Conservation (phyloP, 2,329 filamentous ascomycete species). For the Fusarium mangiferae region DNA sequence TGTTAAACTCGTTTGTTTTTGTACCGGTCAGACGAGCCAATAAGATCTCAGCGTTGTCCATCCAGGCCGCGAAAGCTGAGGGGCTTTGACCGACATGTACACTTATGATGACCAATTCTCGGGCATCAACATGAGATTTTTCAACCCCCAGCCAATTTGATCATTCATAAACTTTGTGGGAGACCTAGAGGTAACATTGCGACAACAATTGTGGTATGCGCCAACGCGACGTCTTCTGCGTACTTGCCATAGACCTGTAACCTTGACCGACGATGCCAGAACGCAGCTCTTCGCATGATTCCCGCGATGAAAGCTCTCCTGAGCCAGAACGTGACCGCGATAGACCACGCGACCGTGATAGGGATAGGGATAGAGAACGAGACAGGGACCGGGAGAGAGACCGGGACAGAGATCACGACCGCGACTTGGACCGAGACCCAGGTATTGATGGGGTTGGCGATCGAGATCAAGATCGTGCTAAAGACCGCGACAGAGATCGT, state of each 20-base stretch:
- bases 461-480: slow-evolving; percentile 6
- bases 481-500: slow-evolving; percentile 2
- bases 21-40: slow-evolving; percentile 24
- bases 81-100: slow-evolving; percentile 35
- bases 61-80: slow-evolving; percentile 34
- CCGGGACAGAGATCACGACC: neutral
- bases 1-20: slow-evolving; percentile 33
- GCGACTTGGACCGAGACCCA: slow-evolving; percentile 11
- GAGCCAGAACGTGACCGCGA: slow-evolving; percentile 35
- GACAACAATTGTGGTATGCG: slow-evolving; percentile 35
- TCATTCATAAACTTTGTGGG: neutral
- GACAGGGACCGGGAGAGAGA: neutral
- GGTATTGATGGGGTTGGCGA: slow-evolving; percentile 13
- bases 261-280: slow-evolving; percentile 36
- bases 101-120: slow-evolving; percentile 19
- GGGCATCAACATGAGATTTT: slow-evolving; percentile 26
- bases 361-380: neutral
- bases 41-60: slow-evolving; percentile 28
- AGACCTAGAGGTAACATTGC: slow-evolving; percentile 3
- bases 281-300: slow-evolving; percentile 37
- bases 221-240: slow-evolving; percentile 6
- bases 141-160: slow-evolving; percentile 3
- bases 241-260: slow-evolving; percentile 20
- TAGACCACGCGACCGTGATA: slow-evolving; percentile 5
- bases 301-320: slow-evolving; percentile 36